Conservation (phyloP, 2,329 filamentous ascomycete genomes). For the Aspergillus amoenus region DNA sequence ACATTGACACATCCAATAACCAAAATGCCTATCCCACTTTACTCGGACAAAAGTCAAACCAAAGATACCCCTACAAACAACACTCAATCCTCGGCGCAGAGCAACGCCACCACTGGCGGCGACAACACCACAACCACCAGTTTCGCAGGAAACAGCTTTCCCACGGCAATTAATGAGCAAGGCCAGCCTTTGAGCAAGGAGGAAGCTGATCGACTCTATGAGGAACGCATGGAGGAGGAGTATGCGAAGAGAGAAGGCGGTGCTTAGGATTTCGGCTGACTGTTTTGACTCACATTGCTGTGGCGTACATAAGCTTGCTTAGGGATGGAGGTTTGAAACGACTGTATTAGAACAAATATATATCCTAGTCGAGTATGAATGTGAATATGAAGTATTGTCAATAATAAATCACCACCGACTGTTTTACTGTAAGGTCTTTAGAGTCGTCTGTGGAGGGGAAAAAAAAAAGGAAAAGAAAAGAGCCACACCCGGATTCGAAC, state of each 20-base stretch:
- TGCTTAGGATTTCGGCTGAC: constrained; percentile 38
- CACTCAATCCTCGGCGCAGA: constrained; percentile 19
- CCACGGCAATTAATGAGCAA: constrained; percentile 15
- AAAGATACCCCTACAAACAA: background rate
- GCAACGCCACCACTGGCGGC: constrained; percentile 13
- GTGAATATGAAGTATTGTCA: background rate
- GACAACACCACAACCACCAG: constrained; percentile 18
- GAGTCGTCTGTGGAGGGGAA: background rate
- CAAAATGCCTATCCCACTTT: constrained; percentile 18
- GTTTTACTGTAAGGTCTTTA: no score
- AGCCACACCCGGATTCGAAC: constrained; percentile 14
- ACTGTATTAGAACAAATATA: background rate
- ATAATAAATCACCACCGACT: background rate
- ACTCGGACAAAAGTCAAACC: constrained; percentile 5
- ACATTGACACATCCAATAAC: background rate
- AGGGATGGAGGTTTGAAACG: background rate
- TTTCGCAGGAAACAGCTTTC: constrained; percentile 13
- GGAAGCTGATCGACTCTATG: constrained; percentile 45
- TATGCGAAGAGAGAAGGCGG: constrained; percentile 47
- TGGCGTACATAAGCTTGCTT: background rate
- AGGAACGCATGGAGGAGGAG: constrained; percentile 50
- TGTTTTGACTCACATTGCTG: background rate
- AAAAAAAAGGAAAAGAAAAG: constrained; percentile 1
- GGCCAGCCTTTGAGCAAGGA: constrained; percentile 37
- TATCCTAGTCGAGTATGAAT: background rate